Percentiles rank a stretch among this genome's conserved stretches.
These are phyloP conservation scores for Colletotrichum viniferum DNA, from an alignment of 2,329 filamentous ascomycete genomes.

Conservation along the genomic window DNA sequence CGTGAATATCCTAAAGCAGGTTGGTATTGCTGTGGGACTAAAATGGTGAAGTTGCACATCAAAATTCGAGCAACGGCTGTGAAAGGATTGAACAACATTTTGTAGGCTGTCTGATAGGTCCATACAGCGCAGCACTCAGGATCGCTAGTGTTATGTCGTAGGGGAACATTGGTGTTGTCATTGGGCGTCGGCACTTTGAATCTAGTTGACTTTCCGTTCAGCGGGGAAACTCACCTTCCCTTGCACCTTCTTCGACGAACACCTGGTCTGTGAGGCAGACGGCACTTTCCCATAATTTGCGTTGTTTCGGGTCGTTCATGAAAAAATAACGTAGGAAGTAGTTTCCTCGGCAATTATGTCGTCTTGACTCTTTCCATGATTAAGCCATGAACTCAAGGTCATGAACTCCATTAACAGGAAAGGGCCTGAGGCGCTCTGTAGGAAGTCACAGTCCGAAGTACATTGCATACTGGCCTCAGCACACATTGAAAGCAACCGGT, in stretches of 20 bases:
- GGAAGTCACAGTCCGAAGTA: not conserved
- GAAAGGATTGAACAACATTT: not conserved
- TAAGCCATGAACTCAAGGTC: not conserved
- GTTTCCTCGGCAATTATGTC: not conserved
- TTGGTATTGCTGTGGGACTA: not conserved
- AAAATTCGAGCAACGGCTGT: not conserved
- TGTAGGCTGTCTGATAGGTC: not conserved
- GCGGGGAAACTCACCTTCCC: not conserved
- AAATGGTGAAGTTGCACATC: not conserved
- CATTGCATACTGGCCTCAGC: too few species aligned
- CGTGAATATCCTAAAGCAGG: not conserved
- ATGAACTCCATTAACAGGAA: not conserved
- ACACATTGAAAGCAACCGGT: not conserved
- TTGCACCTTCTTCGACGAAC: not conserved
- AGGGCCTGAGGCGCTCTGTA: not conserved
- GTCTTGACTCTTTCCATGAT: not conserved
- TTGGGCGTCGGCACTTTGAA: not conserved
- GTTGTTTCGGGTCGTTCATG: not conserved
- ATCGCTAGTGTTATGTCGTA: not conserved
- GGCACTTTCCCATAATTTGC: not conserved
- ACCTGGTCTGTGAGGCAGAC: not conserved
- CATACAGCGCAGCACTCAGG: not conserved
- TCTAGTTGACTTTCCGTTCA: not conserved
- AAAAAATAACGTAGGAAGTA: not conserved
- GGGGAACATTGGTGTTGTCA: not conserved